Evolutionary conservation across 352 stramenopile species (phyloP).

Genomic region (Globisporangium camurandrum): DNA sequence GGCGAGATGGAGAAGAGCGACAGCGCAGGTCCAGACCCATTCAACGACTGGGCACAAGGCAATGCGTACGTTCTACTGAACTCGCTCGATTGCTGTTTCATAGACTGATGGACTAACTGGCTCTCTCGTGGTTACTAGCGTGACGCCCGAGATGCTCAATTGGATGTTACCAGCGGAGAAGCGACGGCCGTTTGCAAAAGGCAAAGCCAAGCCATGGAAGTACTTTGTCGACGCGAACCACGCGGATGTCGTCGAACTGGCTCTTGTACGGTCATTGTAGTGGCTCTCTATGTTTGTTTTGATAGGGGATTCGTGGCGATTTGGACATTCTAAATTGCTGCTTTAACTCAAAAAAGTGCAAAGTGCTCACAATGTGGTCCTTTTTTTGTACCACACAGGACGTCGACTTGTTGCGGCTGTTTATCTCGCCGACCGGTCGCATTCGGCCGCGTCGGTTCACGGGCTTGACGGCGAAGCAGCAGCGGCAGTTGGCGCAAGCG

Average conservation of each 20-base stretch:
- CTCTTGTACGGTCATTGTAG: slow-evolving; percentile 26
- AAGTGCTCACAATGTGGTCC: neutral
- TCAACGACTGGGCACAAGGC: slow-evolving; percentile 42
- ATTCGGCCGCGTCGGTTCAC: slow-evolving; percentile 79
- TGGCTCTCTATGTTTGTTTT: neutral
- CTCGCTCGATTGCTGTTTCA: neutral
- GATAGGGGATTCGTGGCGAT: no score
- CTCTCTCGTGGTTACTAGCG: slow-evolving; percentile 6
- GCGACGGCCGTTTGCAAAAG: slow-evolving; percentile 45
- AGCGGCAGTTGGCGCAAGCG: slow-evolving; percentile 65
- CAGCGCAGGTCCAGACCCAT: slow-evolving; percentile 27
- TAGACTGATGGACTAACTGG: neutral
- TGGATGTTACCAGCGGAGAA: slow-evolving; percentile 71
- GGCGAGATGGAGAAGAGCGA: slow-evolving; percentile 28
- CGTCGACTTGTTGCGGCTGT: slow-evolving; percentile 69
- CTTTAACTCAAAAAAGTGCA: no score
- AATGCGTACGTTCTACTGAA: slow-evolving; percentile 27
- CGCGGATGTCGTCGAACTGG: slow-evolving; percentile 65
- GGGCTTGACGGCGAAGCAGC: slow-evolving; percentile 75
- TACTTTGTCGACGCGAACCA: slow-evolving; percentile 74
- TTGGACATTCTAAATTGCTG: no score
- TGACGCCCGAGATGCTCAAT: slow-evolving; percentile 72
- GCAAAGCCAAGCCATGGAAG: slow-evolving; percentile 67
- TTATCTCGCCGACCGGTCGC: slow-evolving; percentile 77
- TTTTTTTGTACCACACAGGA: slow-evolving; percentile 19